These are phyloP conservation scores for Pseudognaphalium luteoalbum DNA, from an alignment of 129 eudicot genomes.

Conservation along the genomic window DNA sequence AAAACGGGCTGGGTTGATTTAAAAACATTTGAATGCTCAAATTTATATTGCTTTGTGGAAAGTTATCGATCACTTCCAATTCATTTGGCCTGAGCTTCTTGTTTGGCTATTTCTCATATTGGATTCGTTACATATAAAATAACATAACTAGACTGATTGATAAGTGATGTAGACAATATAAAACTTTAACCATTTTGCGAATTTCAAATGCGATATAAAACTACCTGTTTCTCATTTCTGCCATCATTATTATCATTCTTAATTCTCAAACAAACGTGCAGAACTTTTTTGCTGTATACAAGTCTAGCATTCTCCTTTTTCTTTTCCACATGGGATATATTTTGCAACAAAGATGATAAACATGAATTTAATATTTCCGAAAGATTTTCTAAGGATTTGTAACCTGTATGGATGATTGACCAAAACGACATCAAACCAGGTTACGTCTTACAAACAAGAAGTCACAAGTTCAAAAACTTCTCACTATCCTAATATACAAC, in stretches of 20 bases:
- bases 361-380: background rate
- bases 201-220: too few relatives aligned
- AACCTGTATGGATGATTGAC: background rate
- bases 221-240: too few relatives aligned
- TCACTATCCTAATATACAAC: constrained; percentile 16
- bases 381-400: background rate
- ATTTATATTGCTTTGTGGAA: background rate
- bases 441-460: background rate
- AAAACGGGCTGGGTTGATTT: background rate
- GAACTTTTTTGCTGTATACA: background rate
- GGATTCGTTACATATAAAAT: too few relatives aligned
- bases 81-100: too few relatives aligned
- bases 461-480: background rate
- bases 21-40: too few relatives aligned
- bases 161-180: too few relatives aligned
- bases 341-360: background rate
- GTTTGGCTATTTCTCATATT: too few relatives aligned
- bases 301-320: background rate
- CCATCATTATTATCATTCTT: too few relatives aligned
- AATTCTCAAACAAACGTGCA: background rate
- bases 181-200: too few relatives aligned
- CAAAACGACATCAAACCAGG: constrained; percentile 1
- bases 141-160: too few relatives aligned
- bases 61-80: too few relatives aligned
- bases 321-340: background rate